Evolutionary conservation across 2,329 filamentous ascomycete genomes (phyloP).

Genomic region (Trichoderma asperellum): DNA sequence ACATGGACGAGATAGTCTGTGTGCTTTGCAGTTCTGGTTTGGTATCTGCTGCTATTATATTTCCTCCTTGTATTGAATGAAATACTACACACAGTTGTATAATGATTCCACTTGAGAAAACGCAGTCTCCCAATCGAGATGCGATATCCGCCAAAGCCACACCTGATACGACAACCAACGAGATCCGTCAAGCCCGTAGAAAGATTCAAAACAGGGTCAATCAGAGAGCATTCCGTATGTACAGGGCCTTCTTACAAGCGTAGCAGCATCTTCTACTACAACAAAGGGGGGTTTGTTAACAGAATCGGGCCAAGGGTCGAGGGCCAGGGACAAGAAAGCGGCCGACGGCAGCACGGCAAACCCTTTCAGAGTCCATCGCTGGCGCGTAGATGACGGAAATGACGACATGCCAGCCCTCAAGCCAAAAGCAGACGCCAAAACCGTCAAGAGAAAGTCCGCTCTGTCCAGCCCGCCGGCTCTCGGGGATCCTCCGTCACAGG

Average conservation of each 20-base stretch:
- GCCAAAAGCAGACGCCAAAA: neutral
- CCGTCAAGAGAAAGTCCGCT: neutral
- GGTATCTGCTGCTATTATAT: neutral
- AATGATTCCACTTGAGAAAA: neutral
- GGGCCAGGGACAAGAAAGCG: neutral
- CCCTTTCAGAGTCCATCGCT: slow-evolving; percentile 18
- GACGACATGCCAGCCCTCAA: slow-evolving; percentile 12
- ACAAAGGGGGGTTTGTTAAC: neutral
- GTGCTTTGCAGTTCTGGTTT: neutral
- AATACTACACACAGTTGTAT: neutral
- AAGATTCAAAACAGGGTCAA: slow-evolving; percentile 17
- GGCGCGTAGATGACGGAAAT: slow-evolving; percentile 7
- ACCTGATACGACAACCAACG: neutral
- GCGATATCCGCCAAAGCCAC: neutral
- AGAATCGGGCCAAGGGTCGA: neutral
- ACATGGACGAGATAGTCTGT: neutral
- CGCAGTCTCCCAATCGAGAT: neutral
- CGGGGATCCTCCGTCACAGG: neutral
- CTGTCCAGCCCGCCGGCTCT: neutral
- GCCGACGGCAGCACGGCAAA: neutral
- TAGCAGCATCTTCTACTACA: neutral
- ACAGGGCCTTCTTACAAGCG: neutral
- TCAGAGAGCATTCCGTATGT: slow-evolving; percentile 21
- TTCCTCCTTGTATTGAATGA: too few relatives aligned
- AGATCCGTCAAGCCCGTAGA: slow-evolving; percentile 13